Conservation (phyloP, 345 rosid genomes). For the Ceriops tagal region DNA sequence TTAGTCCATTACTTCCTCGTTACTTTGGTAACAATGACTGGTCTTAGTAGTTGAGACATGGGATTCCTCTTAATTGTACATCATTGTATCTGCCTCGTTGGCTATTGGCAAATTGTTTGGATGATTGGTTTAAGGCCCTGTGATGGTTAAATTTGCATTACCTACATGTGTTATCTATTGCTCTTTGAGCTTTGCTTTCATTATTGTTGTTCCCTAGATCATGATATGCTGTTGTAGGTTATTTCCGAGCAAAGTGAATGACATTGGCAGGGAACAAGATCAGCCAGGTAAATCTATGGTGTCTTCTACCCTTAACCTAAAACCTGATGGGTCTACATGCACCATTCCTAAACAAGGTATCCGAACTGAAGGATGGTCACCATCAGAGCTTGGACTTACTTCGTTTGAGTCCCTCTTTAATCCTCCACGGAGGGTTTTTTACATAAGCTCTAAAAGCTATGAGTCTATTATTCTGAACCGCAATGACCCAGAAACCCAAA, state of each 20-base stretch:
- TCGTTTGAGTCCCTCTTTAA: slow-evolving; percentile 45
- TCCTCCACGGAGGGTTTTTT: slow-evolving; percentile 32
- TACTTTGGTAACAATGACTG: slow-evolving; percentile 12
- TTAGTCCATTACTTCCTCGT: slow-evolving; percentile 27
- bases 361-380: slow-evolving; percentile 25
- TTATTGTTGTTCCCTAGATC: too few species aligned
- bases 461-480: slow-evolving; percentile 27
- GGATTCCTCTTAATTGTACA: slow-evolving; percentile 17
- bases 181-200: too few species aligned
- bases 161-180: too few species aligned
- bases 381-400: slow-evolving; percentile 45
- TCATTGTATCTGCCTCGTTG: too few species aligned
- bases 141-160: too few species aligned
- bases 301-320: slow-evolving; percentile 32
- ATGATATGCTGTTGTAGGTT: background rate
- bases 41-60: slow-evolving; percentile 14
- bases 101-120: background rate
- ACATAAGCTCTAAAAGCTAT: slow-evolving; percentile 22
- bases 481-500: slow-evolving; percentile 28
- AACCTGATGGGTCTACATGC: slow-evolving; percentile 30
- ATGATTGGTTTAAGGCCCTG: background rate
- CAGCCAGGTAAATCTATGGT: slow-evolving; percentile 17
- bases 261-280: slow-evolving; percentile 38
- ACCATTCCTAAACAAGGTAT: slow-evolving; percentile 31
- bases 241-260: background rate